Evolutionary conservation across 2,329 filamentous ascomycete genomes (phyloP).

Genomic region (Nannizziopsis arthrosporioides): DNA sequence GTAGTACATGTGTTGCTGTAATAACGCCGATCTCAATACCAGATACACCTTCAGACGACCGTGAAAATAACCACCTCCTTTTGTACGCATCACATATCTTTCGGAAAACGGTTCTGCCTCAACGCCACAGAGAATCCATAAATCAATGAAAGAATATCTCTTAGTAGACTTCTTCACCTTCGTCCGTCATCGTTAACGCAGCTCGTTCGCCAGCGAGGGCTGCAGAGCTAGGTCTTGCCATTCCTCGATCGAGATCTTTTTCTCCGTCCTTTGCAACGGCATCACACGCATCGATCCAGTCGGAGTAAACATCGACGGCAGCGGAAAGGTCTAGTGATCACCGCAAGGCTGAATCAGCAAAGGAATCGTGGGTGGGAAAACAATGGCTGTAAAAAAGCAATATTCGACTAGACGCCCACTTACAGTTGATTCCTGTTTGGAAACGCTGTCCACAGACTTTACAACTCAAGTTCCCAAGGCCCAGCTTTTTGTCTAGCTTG

Average conservation of each 20-base stretch:
- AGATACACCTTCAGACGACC: too few relatives aligned
- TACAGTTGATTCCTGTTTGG: conserved; percentile 87
- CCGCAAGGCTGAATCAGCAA: not conserved
- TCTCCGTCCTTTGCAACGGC: conserved; percentile 51
- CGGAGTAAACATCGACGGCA: conserved; percentile 88
- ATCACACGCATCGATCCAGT: conserved; percentile 95
- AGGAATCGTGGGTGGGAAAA: too few relatives aligned
- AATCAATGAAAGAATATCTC: not conserved
- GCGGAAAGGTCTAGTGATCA: conserved; percentile 63
- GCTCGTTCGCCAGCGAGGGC: conserved; percentile 1
- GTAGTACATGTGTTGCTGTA: not conserved
- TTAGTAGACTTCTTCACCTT: conserved; percentile 39
- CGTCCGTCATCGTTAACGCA: conserved; percentile 16
- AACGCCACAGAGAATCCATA: conserved; percentile 5
- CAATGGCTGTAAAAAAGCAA: conserved; percentile 21
- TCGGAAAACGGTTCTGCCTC: not conserved
- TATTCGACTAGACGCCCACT: conserved; percentile 2
- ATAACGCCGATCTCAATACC: too few relatives aligned
- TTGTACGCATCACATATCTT: not conserved
- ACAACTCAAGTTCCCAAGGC: conserved; percentile 74
- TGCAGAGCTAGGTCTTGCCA: conserved; percentile 9
- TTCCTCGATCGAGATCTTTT: conserved; percentile 16
- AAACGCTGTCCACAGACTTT: conserved; percentile 91
- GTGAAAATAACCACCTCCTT: not conserved
- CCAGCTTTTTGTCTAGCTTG: conserved; percentile 86